Conservation (phyloP, 1,284 basidiomycete genomes). For the Mycosarcoma maydis region DNA sequence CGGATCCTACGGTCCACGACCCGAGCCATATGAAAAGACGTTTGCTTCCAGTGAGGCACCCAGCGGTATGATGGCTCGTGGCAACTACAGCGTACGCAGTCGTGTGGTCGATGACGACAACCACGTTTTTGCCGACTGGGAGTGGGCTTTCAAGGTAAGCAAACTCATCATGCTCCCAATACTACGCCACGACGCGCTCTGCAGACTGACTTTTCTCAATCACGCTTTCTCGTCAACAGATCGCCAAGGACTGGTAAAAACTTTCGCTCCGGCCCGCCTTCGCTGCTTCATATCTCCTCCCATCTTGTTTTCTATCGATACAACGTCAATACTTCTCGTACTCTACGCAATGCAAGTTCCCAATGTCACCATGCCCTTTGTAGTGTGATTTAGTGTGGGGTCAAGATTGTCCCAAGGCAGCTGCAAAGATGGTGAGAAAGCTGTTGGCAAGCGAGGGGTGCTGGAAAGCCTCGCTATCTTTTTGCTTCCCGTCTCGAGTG, state of each 20-base stretch:
- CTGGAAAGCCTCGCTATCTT: not conserved
- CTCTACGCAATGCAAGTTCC: slow-evolving; percentile 19
- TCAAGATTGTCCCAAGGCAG: not conserved
- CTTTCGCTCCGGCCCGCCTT: not conserved
- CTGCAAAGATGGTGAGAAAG: not conserved
- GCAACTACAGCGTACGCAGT: slow-evolving; percentile 79
- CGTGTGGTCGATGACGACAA: slow-evolving; percentile 85
- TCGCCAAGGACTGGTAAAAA: slow-evolving; percentile 54
- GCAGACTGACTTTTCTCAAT: not conserved
- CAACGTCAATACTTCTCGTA: slow-evolving; percentile 6
- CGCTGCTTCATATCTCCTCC: not conserved
- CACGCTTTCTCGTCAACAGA: slow-evolving; percentile 16
- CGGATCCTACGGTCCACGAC: slow-evolving; percentile 77
- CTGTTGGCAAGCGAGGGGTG: not conserved
- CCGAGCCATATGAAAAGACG: slow-evolving; percentile 67
- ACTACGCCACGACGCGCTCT: no score
- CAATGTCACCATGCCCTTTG: slow-evolving; percentile 1
- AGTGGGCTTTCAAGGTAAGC: slow-evolving; percentile 62
- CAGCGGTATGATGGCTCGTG: slow-evolving; percentile 80
- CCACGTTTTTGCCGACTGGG: slow-evolving; percentile 73
- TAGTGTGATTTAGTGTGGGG: not conserved
- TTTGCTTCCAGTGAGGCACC: slow-evolving; percentile 68
- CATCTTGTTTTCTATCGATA: no score
- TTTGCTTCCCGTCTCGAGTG: not conserved
- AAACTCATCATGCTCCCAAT: no score